These are phyloP conservation scores for Diaporthe sp. DNA, from an alignment of 2,329 filamentous ascomycete species.

Conservation along the genomic window DNA sequence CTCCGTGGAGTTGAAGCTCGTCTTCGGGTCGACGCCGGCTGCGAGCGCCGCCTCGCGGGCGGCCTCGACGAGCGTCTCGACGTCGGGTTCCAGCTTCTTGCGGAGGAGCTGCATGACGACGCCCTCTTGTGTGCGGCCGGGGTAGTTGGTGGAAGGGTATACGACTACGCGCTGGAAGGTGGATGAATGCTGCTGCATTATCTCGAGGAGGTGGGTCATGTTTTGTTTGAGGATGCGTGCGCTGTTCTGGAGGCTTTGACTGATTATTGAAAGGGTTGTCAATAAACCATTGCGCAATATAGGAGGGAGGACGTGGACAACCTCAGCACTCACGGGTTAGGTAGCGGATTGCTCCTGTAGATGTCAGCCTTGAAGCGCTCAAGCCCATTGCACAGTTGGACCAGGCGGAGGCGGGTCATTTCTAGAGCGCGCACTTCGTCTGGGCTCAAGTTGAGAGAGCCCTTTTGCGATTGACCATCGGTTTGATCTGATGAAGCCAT, in stretches of 20 bases:
- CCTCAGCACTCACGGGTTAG: conserved; percentile 68
- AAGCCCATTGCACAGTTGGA: conserved; percentile 78
- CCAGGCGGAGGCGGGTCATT: conserved; percentile 76
- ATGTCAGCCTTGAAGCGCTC: conserved; percentile 74
- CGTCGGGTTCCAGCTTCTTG: conserved; percentile 85
- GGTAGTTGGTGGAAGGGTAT: conserved; percentile 83
- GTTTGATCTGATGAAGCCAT: background rate
- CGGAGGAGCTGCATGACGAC: conserved; percentile 80
- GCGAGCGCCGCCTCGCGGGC: conserved; percentile 65
- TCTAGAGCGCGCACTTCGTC: conserved; percentile 79
- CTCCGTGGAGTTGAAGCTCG: conserved; percentile 51
- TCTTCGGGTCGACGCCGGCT: conserved; percentile 48
- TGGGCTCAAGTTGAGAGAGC: conserved; percentile 64
- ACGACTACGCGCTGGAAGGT: conserved; percentile 79
- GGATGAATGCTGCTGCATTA: conserved; percentile 74
- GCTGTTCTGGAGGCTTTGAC: conserved; percentile 80
- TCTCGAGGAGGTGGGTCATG: conserved; percentile 75
- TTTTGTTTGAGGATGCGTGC: conserved; percentile 80
- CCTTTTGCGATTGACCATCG: conserved; percentile 17
- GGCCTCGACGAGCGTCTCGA: conserved; percentile 80
- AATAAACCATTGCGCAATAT: background rate
- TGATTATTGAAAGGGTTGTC: conserved; percentile 50
- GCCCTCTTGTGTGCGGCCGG: conserved; percentile 75
- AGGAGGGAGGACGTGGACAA: background rate
- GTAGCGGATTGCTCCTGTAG: conserved; percentile 74